These are phyloP conservation scores for Leccinum disarticulatum DNA, from an alignment of 768 basidiomycete species.

Conservation along the genomic window DNA sequence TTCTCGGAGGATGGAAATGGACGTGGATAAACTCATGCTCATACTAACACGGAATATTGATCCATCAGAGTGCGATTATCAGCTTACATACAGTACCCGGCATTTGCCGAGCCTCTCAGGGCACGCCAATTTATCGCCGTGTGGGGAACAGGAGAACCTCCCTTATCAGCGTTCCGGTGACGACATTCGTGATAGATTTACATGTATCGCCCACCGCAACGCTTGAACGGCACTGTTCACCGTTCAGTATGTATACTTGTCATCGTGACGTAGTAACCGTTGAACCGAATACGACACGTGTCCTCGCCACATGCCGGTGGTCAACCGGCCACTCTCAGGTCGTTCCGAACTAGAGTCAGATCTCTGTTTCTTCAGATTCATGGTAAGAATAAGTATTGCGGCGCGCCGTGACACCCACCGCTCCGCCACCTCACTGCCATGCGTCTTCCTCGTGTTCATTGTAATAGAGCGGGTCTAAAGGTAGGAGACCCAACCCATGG, in stretches of 20 bases:
- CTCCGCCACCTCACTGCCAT: conserved; percentile 2
- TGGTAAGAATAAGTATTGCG: conserved; percentile 9
- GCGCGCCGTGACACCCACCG: conserved; percentile 7
- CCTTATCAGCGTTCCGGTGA: background rate
- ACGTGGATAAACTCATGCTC: conserved; percentile 13
- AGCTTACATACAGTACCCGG: conserved; percentile 7
- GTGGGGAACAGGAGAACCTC: background rate
- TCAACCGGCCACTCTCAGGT: background rate
- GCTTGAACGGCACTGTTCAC: background rate
- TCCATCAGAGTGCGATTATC: background rate
- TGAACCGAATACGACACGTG: conserved; percentile 8
- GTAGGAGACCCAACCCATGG: background rate
- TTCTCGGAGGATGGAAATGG: conserved; percentile 11
- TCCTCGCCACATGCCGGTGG: conserved; percentile 17
- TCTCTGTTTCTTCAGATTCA: conserved; percentile 13
- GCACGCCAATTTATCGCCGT: background rate
- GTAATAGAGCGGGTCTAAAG: background rate
- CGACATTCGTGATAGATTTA: background rate
- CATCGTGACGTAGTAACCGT: background rate
- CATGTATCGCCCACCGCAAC: background rate
- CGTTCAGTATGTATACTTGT: background rate
- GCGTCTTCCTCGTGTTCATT: conserved; percentile 14
- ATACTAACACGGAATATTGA: background rate
- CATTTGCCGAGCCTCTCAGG: conserved; percentile 10
- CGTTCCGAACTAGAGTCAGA: conserved; percentile 6